Evolutionary conservation across 208 protist genomes (phyloP), one percentile per base, ranked within the genome.

Genomic region (Novymonas esmeraldas): DNA sequence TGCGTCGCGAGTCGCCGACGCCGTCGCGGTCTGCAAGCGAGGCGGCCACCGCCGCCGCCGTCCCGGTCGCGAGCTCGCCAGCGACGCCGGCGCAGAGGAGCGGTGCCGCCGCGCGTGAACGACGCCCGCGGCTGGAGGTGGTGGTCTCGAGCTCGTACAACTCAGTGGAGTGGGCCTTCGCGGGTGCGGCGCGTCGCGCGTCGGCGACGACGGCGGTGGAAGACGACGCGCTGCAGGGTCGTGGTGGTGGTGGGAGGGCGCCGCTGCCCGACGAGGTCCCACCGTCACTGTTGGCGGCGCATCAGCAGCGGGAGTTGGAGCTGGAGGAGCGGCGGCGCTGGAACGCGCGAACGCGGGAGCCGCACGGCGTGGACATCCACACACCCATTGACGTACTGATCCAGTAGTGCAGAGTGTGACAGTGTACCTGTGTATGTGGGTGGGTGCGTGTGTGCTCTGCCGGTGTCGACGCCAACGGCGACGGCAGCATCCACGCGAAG

Each of bases 151-250:
- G 41, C 26, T 29, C 48, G 10, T 77, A 77, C 58, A 68, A 67
- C 64, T 24, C 71, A 28, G 34, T 66, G 42, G 64, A 77, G 64
- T 77, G 71, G 58, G 57, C 58, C 26, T 67, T 71, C 31, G 64
- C 49, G 0, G 63, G 63, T 2, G 71, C 59, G 51, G 64, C 64
- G 42, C 71, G 64, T 1, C 71, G 64, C 4, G 39, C 50, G 13
- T 62, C 51, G 4, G 45, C 63, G 11, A 11, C 24, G 36, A 20
- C 16, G 34, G 20, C 22, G 13, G 31, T 20, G 10, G n/a, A 28
- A 28, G 22, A 33, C 2, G 20, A 59, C 9, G 9, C 22, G 22
- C 36, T 20, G 33, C 33, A 18, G 14, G 16, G 36, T 10, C 62
- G 26, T 9, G 34, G n/a, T n/a, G n/a, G n/a, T n/a, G n/a, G n/a